Base-by-base conservation (phyloP, 192 early-diverging fungal species). In the Gamsiella multidivaricata region DNA sequence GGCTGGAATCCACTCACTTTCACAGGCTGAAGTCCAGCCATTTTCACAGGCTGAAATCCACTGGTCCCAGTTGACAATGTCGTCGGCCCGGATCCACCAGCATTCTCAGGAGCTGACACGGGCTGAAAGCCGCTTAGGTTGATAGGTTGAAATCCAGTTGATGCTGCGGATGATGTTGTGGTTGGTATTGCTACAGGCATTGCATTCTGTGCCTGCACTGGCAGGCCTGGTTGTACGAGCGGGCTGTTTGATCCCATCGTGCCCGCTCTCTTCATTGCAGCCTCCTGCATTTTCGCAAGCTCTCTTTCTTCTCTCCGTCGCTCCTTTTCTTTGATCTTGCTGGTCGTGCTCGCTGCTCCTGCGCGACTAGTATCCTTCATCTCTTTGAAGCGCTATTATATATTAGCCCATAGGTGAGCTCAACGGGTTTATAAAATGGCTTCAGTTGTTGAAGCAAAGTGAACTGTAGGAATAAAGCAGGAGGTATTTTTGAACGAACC, bases 341-440 rank as follows among this genome's bases (percentile, higher is more conserved):
- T 85, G 22, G 56, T 66, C 53, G 80, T 49, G 2, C 64, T 59
- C 36, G 70, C 75, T 7, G 69, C 61, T 22, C 55, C 72, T 4
- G 81, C 68, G 6, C 70, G 58, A 32, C 67, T 88, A 9, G 71
- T 87, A 14, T 92, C 86, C 54, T 89, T 84, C 92, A 94, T 91
- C 18, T 94, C 92, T 53, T 91, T 92, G 78, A 94, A 91, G 11
- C 92, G 82, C 88, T 91, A 62, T 76, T 51, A 31, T 34, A 15
- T 18, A 39, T 37, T 20, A 15, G 32, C n/a, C n/a, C n/a, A n/a
- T n/a, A n/a, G n/a, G n/a, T n/a, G n/a, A n/a, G n/a, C n/a, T n/a
- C n/a, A n/a, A n/a, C n/a, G n/a, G 14, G 39, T 10, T 14, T 7
- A 41, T 41, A 41, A 41, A 41, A 41, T 41, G 39, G 14, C 39